Conservation (phyloP, 179 eudicot species). For the Spergularia azorica region DNA sequence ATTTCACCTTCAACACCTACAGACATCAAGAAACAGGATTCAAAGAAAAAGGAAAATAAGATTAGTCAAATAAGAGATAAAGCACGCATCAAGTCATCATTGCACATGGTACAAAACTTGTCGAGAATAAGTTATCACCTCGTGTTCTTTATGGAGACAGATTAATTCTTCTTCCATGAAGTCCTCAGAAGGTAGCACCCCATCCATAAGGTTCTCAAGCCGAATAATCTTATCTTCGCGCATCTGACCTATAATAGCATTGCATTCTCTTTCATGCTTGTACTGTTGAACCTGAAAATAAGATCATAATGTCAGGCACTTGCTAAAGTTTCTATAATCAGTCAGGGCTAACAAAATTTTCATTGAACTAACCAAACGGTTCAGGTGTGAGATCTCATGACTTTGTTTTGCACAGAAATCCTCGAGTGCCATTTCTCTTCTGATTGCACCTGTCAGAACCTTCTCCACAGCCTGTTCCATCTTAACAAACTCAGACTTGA, state of each 20-base stretch:
- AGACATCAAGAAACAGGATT: slow-evolving; percentile 8
- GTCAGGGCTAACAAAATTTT: background rate
- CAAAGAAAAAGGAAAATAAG: slow-evolving; percentile 6
- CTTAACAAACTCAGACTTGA: slow-evolving; percentile 11
- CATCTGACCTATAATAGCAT: slow-evolving; percentile 75
- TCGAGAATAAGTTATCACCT: slow-evolving; percentile 43
- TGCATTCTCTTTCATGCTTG: slow-evolving; percentile 98
- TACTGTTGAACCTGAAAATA: slow-evolving; percentile 84
- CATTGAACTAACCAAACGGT: slow-evolving; percentile 65
- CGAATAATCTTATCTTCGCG: slow-evolving; percentile 94
- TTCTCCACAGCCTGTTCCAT: slow-evolving; percentile 84
- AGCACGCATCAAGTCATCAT: background rate
- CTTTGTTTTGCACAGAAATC: slow-evolving; percentile 75
- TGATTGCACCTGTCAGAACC: slow-evolving; percentile 90
- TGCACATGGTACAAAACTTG: background rate
- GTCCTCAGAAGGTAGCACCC: slow-evolving; percentile 79
- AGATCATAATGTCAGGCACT: slow-evolving; percentile 16
- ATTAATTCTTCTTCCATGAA: slow-evolving; percentile 76
- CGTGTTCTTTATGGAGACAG: slow-evolving; percentile 70
- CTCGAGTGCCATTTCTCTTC: slow-evolving; percentile 98
- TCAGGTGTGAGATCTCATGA: slow-evolving; percentile 78
- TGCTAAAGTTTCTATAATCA: background rate
- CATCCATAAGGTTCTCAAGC: slow-evolving; percentile 97
- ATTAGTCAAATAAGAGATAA: background rate
- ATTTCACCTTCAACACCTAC: slow-evolving; percentile 81